Conservation (phyloP, 2,329 filamentous ascomycete species). For the Aspergillus sclerotialis region DNA sequence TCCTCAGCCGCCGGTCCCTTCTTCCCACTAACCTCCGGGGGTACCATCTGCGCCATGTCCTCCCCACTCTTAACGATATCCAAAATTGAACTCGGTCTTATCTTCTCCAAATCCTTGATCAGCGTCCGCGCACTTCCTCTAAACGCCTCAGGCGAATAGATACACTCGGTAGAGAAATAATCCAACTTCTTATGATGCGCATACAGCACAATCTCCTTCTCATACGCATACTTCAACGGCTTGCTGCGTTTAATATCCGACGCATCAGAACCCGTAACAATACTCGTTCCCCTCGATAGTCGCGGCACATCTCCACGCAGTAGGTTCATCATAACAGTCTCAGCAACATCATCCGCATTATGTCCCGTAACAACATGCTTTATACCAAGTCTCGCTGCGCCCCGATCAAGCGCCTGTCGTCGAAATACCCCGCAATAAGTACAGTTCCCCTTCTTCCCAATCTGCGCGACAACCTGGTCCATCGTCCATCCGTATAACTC, state of each 20-base stretch:
- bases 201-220: slow-evolving; percentile 98
- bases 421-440: slow-evolving; percentile 98
- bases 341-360: slow-evolving; percentile 94
- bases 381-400: slow-evolving; percentile 79
- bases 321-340: slow-evolving; percentile 97
- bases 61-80: slow-evolving; percentile 93
- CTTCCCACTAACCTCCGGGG: slow-evolving; percentile 43
- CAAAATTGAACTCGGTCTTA: slow-evolving; percentile 86
- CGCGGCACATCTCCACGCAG: slow-evolving; percentile 83
- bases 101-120: slow-evolving; percentile 91
- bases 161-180: slow-evolving; percentile 97
- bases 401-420: slow-evolving; percentile 85
- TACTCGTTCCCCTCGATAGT: slow-evolving; percentile 80
- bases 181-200: slow-evolving; percentile 94
- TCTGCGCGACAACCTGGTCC: slow-evolving; percentile 94
- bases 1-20: slow-evolving; percentile 39
- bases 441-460: slow-evolving; percentile 98
- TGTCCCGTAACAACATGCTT: slow-evolving; percentile 94
- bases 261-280: slow-evolving; percentile 69
- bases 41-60: slow-evolving; percentile 88
- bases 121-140: slow-evolving; percentile 82
- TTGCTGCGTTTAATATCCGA: slow-evolving; percentile 93
- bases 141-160: slow-evolving; percentile 96
- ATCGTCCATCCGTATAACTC: slow-evolving; percentile 98
- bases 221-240: slow-evolving; percentile 95